A percentile compares a stretch with the other conserved stretches of the same genome.
These are phyloP conservation scores for Xylariaceae sp. DNA, from an alignment of 2,329 filamentous ascomycete species.

Conservation along the genomic window DNA sequence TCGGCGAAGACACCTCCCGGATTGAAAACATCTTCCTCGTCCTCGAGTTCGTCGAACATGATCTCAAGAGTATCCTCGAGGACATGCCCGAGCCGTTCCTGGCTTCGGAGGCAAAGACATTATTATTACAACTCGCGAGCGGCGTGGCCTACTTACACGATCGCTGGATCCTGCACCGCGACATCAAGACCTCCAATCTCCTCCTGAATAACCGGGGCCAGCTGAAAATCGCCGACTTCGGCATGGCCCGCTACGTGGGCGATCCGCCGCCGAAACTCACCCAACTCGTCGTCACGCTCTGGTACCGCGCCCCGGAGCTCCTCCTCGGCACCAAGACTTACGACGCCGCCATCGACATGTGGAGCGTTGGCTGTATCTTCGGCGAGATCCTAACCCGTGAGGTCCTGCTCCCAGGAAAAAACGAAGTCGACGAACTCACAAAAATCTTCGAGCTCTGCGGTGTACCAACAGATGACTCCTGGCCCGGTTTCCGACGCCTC, in stretches of 20 bases:
- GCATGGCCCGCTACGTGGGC: slow-evolving; percentile 88
- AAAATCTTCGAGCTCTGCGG: slow-evolving; percentile 89
- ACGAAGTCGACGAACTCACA: slow-evolving; percentile 85
- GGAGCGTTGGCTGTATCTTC: slow-evolving; percentile 95
- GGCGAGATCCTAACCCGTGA: slow-evolving; percentile 81
- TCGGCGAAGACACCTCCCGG: slow-evolving; percentile 49
- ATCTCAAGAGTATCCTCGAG: slow-evolving; percentile 86
- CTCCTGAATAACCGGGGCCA: slow-evolving; percentile 92
- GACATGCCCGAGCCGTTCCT: slow-evolving; percentile 94
- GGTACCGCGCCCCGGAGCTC: slow-evolving; percentile 91
- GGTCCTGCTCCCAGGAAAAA: slow-evolving; percentile 78
- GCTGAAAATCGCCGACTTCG: slow-evolving; percentile 95
- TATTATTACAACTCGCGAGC: slow-evolving; percentile 74
- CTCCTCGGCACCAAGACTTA: slow-evolving; percentile 77
- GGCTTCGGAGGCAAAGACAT: slow-evolving; percentile 84
- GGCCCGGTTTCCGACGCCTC: slow-evolving; percentile 81
- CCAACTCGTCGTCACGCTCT: slow-evolving; percentile 90
- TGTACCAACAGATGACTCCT: slow-evolving; percentile 72
- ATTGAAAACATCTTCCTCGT: slow-evolving; percentile 75
- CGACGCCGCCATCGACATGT: slow-evolving; percentile 77
- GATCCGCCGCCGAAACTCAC: slow-evolving; percentile 76
- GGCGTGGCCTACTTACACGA: slow-evolving; percentile 82
- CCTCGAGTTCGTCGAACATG: slow-evolving; percentile 96
- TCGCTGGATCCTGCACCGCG: slow-evolving; percentile 87
- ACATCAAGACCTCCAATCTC: slow-evolving; percentile 90